These are phyloP conservation scores for Metschnikowia bowlesiae DNA, from an alignment of 805 yeast genomes.

Conservation along the genomic window DNA sequence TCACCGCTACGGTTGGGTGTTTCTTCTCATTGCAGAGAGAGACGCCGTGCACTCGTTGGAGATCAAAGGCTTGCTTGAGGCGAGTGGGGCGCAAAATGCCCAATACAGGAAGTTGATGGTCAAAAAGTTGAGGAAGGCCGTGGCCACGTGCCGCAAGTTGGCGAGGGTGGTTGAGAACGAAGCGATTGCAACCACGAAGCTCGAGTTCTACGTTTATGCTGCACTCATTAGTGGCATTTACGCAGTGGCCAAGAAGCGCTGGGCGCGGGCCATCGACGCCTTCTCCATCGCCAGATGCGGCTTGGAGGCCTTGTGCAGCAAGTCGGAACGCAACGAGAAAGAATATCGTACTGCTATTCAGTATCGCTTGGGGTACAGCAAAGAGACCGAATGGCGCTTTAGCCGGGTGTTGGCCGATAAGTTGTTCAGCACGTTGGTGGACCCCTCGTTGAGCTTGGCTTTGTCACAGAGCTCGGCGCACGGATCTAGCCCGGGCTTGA, in stretches of 20 bases:
- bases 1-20: conserved; percentile 49
- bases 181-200: conserved; percentile 18
- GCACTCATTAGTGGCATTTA: conserved; percentile 53
- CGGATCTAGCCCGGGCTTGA: conserved; percentile 38
- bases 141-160: conserved; percentile 41
- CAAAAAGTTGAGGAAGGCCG: conserved; percentile 67
- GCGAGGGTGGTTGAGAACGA: conserved; percentile 39
- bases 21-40: conserved; percentile 72
- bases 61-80: conserved; percentile 50
- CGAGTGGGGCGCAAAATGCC: conserved; percentile 45
- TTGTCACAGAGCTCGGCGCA: conserved; percentile 35
- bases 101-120: conserved; percentile 44
- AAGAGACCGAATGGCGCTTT: conserved; percentile 8
- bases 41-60: conserved; percentile 68
- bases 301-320: conserved; percentile 44
- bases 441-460: conserved; percentile 60
- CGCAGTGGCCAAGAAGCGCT: conserved; percentile 49
- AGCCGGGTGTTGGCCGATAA: conserved; percentile 47
- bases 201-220: conserved; percentile 33
- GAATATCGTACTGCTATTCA: too few relatives aligned
- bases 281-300: conserved; percentile 60
- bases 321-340: neutral
- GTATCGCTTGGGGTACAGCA: too few relatives aligned
- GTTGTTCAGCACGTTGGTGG: conserved; percentile 53
- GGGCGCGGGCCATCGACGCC: conserved; percentile 48